A percentile compares a stretch with the other conserved stretches of the same genome.
Evolutionary conservation across 345 rosid species (phyloP).

Genomic region (Turritis glabra): DNA sequence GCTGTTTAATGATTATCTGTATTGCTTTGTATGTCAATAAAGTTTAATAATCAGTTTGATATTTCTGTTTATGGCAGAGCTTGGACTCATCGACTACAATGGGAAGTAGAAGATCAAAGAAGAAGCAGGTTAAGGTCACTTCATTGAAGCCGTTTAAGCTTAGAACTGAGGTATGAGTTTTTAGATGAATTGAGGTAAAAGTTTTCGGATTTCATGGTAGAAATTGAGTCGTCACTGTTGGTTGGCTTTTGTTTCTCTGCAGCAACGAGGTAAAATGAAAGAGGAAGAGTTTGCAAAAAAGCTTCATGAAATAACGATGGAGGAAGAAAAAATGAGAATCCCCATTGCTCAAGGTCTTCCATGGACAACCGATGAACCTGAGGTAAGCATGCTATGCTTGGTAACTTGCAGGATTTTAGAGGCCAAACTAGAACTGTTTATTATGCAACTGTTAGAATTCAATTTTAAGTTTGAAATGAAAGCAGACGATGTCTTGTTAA

Average conservation of each 20-base stretch:
- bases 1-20: background rate
- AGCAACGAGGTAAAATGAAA: constrained; percentile 88
- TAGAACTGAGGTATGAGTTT: constrained; percentile 76
- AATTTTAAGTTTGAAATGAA: background rate
- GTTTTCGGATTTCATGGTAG: background rate
- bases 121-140: constrained; percentile 64
- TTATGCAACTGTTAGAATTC: background rate
- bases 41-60: background rate
- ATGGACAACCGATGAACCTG: constrained; percentile 93
- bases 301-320: constrained; percentile 61
- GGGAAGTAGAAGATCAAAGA: constrained; percentile 73
- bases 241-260: constrained; percentile 20
- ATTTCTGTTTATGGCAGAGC: constrained; percentile 49
- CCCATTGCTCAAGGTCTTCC: constrained; percentile 96
- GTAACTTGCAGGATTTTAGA: background rate
- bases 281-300: constrained; percentile 82
- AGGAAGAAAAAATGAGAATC: constrained; percentile 68
- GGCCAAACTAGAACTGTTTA: background rate
- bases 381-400: constrained; percentile 46
- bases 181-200: background rate
- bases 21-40: background rate
- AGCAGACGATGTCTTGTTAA: constrained; percentile 44
- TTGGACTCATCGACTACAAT: constrained; percentile 64
- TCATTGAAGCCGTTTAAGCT: constrained; percentile 76
- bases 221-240: constrained; percentile 10